phyloP scores from a whole-genome alignment of 2,329 filamentous ascomycete genomes.

The Cercospora citrullina region DNA sequence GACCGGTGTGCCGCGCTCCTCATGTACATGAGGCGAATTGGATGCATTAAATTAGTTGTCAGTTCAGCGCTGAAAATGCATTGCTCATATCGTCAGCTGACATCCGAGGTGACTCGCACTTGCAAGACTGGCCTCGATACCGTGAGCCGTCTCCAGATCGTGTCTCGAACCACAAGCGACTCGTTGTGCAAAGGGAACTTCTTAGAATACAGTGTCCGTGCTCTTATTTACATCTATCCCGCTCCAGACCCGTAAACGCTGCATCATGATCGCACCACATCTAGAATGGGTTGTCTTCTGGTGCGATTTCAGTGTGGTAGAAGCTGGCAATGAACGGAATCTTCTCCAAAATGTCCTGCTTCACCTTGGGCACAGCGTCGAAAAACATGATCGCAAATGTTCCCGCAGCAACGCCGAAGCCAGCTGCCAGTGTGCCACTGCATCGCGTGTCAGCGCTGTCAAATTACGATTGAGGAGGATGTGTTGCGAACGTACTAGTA shows the following conservation, averaged over 20 bases:
- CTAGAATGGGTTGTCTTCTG: slow-evolving; percentile 64
- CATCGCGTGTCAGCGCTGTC: slow-evolving; percentile 21
- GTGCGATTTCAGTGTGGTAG: slow-evolving; percentile 58
- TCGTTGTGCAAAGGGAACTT: background rate
- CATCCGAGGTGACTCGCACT: background rate
- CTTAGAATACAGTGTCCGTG: slow-evolving; percentile 24
- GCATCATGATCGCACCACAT: slow-evolving; percentile 6
- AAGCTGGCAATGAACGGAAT: slow-evolving; percentile 59
- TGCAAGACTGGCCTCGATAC: background rate
- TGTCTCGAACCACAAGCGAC: background rate
- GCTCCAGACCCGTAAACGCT: background rate
- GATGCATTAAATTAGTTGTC: background rate
- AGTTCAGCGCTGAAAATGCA: background rate
- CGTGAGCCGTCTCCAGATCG: background rate
- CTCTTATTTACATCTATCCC: slow-evolving; percentile 28
- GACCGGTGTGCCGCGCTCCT: background rate
- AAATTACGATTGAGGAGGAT: background rate
- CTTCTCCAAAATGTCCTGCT: slow-evolving; percentile 50
- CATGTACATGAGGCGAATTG: background rate
- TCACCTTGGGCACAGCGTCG: slow-evolving; percentile 55
- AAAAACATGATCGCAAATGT: slow-evolving; percentile 65
- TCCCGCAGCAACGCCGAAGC: slow-evolving; percentile 59
- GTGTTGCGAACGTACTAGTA: slow-evolving; percentile 8
- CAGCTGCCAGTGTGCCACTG: slow-evolving; percentile 51
- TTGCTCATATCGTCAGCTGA: background rate